Base-by-base conservation (phyloP, 768 basidiomycete species). In the Dendrothele bispora region DNA sequence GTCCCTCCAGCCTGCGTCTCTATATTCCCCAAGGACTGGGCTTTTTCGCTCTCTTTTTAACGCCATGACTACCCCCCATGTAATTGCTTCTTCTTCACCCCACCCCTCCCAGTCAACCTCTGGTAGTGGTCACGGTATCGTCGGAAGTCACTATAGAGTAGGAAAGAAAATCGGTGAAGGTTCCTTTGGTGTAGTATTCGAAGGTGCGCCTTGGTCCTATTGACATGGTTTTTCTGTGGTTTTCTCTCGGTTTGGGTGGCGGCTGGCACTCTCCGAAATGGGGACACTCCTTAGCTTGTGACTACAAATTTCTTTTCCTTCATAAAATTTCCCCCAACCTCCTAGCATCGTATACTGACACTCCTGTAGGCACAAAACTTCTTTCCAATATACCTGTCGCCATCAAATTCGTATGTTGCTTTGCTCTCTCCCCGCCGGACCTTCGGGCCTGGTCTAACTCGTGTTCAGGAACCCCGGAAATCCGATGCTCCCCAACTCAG, bases 151-250 rank as follows among this genome's bases (percentile, higher is more conserved):
- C 64, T 91, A 82, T 63, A 80, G 89, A 54, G 94, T 98, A 43
- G 95, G 95, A 42, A 94, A 95, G 80, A 98, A 98, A 83, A 95
- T 98, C 65, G 95, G 95, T 39, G 95, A 99, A 71, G 95, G 95
- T 42, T 91, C 88, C n/a, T 99, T 99, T 65, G 95, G 95, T 60
- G 95, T 98, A 55, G 88, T 98, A 53, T 92, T 97, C 69, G 86
- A 98, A 80, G 87, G 97, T 94, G 62, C 42, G 75, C 70, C 22
- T 45, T 44, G 20, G 29, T 20, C 30, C 29, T 15, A n/a, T n/a
- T n/a, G n/a, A n/a, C n/a, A n/a, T 42, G 15, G 10, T 27, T 20
- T n/a, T 39, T 27, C 20, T 12, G 43, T 37, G 30, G 22, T 37
- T 38, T 17, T 46, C 7, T 25, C 8, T 17, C 32, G 30, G 10